phyloP scores from a whole-genome alignment of 352 stramenopile species.

The Globisporangium orthogonon region DNA sequence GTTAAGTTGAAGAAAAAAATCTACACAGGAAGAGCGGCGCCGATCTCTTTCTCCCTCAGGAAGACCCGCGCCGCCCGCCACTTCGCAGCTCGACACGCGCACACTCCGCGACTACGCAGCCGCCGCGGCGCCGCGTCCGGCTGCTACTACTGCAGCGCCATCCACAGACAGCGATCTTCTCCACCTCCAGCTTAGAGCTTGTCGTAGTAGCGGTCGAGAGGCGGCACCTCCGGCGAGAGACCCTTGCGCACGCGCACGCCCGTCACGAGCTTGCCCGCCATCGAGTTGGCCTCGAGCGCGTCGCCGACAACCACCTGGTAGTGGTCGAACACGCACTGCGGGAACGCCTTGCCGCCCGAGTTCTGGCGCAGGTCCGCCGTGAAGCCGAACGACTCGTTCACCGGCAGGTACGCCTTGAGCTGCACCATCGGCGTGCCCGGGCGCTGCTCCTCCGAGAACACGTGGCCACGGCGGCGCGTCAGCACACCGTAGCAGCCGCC shows the following conservation, averaged over 20 bases:
- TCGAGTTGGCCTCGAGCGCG: slow-evolving; percentile 88
- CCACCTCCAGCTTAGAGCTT: slow-evolving; percentile 92
- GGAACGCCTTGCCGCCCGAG: slow-evolving; percentile 99
- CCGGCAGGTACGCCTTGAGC: slow-evolving; percentile 98
- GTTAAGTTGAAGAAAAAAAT: slow-evolving; percentile 13
- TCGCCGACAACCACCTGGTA: slow-evolving; percentile 95
- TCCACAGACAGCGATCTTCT: slow-evolving; percentile 8
- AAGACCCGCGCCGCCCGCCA: background rate
- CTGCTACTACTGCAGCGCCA: background rate
- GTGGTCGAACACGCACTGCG: slow-evolving; percentile 99
- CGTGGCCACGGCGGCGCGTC: slow-evolving; percentile 96
- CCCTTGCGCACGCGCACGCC: slow-evolving; percentile 97
- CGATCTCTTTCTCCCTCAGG: background rate
- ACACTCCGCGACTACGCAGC: background rate
- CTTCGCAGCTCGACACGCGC: background rate
- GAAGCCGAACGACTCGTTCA: slow-evolving; percentile 99
- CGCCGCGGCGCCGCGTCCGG: background rate
- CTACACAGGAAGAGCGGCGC: slow-evolving; percentile 11
- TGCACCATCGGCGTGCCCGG: slow-evolving; percentile 98
- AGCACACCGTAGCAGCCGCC: slow-evolving; percentile 99
- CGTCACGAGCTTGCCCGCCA: slow-evolving; percentile 93
- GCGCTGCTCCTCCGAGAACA: slow-evolving; percentile 98
- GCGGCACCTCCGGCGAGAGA: slow-evolving; percentile 94
- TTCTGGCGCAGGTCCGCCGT: slow-evolving; percentile 96
- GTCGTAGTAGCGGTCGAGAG: slow-evolving; percentile 98